A percentile compares a stretch with the other conserved stretches of the same genome.
These are phyloP conservation scores for Solanum ahanhuiri DNA, from an alignment of 257 asterid species.

Conservation along the genomic window DNA sequence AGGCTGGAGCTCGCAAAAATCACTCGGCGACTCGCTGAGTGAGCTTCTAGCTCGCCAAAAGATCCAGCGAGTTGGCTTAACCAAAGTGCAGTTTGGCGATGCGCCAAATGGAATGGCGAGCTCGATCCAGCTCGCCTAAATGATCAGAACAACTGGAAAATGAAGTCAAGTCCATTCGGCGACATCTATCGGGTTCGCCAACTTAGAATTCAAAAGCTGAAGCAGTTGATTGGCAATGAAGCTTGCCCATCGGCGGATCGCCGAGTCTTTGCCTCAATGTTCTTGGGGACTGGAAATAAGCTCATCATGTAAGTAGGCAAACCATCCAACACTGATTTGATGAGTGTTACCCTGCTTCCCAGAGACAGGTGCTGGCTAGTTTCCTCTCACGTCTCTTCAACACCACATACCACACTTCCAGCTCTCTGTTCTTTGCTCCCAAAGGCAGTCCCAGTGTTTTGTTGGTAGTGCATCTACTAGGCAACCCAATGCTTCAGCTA, in stretches of 20 bases:
- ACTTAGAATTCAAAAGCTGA: neutral
- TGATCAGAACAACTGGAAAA: neutral
- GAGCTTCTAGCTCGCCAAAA: neutral
- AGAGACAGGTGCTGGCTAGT: no score
- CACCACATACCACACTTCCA: no score
- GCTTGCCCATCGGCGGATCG: neutral
- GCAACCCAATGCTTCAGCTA: neutral
- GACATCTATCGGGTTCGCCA: neutral
- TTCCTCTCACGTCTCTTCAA: no score
- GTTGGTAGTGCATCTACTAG: neutral
- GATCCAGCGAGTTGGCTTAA: neutral
- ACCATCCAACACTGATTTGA: no score
- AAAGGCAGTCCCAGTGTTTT: no score
- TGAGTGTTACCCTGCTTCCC: no score
- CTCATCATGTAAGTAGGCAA: no score
- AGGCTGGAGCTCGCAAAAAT: neutral
- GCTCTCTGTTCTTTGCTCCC: no score
- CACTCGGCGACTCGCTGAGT: neutral
- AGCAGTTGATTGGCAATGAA: neutral
- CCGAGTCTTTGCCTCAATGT: neutral
- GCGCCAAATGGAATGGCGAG: neutral
- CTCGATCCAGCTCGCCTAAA: neutral
- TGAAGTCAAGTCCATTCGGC: neutral
- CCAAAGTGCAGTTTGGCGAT: neutral
- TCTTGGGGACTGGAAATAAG: no score